Evolutionary conservation across 495 filamentous ascomycete genomes (phyloP), one percentile per base, ranked within the genome.

Genomic region (Astrocystis sublimbata): DNA sequence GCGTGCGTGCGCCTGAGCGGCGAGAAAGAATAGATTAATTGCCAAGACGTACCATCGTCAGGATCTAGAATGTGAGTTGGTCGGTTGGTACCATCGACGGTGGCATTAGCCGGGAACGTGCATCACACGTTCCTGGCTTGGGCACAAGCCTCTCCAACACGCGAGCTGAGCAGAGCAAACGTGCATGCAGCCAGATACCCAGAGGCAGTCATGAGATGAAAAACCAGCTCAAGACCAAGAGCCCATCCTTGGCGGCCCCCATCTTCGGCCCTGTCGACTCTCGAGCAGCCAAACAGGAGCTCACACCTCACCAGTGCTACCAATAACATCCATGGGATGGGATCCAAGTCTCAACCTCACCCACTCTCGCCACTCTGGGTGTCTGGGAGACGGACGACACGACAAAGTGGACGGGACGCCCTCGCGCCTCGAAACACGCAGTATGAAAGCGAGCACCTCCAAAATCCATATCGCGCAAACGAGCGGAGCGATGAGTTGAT

Each of bases 51-150:
- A 56, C 49, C 61, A 46, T 62, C 62, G 56, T 62, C 52, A 62
- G 42, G 63, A 70, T 70, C 65, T 51, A 67, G 58, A 53, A 54
- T 58, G 47, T 23, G n/a, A 28, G 42, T 53, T 21, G n/a, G n/a
- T n/a, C n/a, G n/a, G n/a, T n/a, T n/a, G 47, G 55, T 58, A 21
- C 52, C 46, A 23, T 55, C 46, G 21, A 19, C 28, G 7, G 57
- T 55, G 64, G 63, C 69, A 65, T 69, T 71, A 71, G 67, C 69
- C 67, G 69, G 66, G 17, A 60, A 62, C 61, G 35, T 49, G 61
- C 65, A 58, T 60, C 61, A 68, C n/a, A n/a, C 65, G 67, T 68
- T 68, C 65, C 56, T 63, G 45, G 50, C 60, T 51, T 17, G 40
- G 8, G 24, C 24, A 45, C 40, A 7, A n/a, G 26, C 40, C 40